Percentiles rank a stretch among this genome's conserved stretches.
These are phyloP conservation scores for Coemansia sp. DNA, from an alignment of 192 early-diverging fungal species.

Conservation along the genomic window DNA sequence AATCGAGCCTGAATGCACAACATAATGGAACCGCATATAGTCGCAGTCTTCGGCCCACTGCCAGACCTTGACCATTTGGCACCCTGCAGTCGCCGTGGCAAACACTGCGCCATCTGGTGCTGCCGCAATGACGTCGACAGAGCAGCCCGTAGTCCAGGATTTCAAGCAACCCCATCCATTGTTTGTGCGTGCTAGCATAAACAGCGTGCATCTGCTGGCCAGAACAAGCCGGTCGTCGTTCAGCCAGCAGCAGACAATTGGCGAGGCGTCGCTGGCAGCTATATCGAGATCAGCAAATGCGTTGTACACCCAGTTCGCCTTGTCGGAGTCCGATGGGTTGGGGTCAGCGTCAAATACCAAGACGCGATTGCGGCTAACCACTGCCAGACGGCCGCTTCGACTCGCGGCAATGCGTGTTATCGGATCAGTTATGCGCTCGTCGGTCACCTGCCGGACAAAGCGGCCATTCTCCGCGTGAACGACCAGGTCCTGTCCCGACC, in stretches of 20 bases:
- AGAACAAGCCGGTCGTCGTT: conserved; percentile 9
- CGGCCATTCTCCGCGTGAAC: conserved; percentile 14
- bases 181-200: conserved; percentile 11
- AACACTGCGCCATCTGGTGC: conserved; percentile 14
- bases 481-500: conserved; percentile 39
- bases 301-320: conserved; percentile 12
- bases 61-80: conserved; percentile 38
- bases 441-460: conserved; percentile 30
- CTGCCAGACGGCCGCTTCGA: conserved; percentile 16
- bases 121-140: conserved; percentile 12
- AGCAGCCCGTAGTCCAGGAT: conserved; percentile 5
- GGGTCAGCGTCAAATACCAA: conserved; percentile 7
- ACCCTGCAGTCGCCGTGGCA: conserved; percentile 16
- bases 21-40: conserved; percentile 35
- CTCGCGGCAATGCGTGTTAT: conserved; percentile 16
- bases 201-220: conserved; percentile 2
- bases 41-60: conserved; percentile 6
- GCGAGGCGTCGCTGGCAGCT: not conserved
- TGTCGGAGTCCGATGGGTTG: not conserved
- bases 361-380: conserved; percentile 6
- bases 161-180: conserved; percentile 9
- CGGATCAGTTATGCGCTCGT: conserved; percentile 5
- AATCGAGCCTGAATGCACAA: conserved; percentile 25
- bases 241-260: conserved; percentile 22
- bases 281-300: conserved; percentile 1